Evolutionary conservation across 1,139 yeast species (phyloP).

Genomic region (Blastobotrys illinoisensis): DNA sequence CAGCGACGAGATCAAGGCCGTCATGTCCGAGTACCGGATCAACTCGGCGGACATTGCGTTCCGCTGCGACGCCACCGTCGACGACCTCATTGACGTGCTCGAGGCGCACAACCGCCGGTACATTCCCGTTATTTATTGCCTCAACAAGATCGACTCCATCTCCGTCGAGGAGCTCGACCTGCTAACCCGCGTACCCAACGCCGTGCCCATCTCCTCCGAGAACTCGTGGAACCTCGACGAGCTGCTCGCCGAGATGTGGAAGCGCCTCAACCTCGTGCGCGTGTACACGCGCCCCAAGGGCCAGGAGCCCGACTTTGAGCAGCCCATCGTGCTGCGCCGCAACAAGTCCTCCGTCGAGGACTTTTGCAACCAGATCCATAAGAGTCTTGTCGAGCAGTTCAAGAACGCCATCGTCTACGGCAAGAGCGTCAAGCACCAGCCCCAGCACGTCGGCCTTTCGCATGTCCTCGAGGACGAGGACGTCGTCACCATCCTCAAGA

Average conservation of each 20-base stretch:
- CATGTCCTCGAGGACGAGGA: slow-evolving; percentile 91
- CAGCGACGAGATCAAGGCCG: slow-evolving; percentile 90
- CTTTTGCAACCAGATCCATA: slow-evolving; percentile 95
- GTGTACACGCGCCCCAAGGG: slow-evolving; percentile 98
- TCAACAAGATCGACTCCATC: slow-evolving; percentile 92
- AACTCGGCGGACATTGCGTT: slow-evolving; percentile 96
- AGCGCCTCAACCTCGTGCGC: slow-evolving; percentile 76
- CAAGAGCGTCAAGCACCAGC: slow-evolving; percentile 92
- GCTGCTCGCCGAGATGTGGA: slow-evolving; percentile 92
- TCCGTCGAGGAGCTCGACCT: slow-evolving; percentile 89
- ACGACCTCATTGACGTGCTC: slow-evolving; percentile 88
- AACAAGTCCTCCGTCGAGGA: slow-evolving; percentile 86
- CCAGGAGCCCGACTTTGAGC: slow-evolving; percentile 82
- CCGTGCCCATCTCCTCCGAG: slow-evolving; percentile 94
- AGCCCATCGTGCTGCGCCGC: slow-evolving; percentile 85
- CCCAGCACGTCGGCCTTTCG: slow-evolving; percentile 87
- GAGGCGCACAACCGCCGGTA: slow-evolving; percentile 87
- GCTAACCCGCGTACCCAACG: slow-evolving; percentile 86
- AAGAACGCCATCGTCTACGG: slow-evolving; percentile 90
- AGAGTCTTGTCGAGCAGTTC: slow-evolving; percentile 87
- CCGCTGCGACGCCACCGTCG: slow-evolving; percentile 96
- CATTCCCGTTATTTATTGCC: slow-evolving; percentile 89
- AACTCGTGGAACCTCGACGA: slow-evolving; percentile 97
- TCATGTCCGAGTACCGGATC: slow-evolving; percentile 89
- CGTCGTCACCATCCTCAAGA: slow-evolving; percentile 90